Conservation (phyloP, 495 filamentous ascomycete genomes). For the Endocarpon pusillum region DNA sequence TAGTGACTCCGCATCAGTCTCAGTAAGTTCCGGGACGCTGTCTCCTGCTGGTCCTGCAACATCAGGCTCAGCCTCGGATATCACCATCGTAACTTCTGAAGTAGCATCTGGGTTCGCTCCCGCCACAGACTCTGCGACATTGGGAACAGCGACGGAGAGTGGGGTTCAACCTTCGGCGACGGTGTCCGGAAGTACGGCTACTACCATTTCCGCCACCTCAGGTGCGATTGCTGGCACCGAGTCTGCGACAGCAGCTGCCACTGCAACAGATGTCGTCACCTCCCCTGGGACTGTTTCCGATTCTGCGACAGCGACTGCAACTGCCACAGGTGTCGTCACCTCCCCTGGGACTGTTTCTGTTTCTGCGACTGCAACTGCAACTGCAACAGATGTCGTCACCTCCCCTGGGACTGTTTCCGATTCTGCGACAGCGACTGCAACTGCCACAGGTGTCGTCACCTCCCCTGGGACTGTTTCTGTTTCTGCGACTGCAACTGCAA, state of each 20-base stretch:
- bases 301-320: constrained; percentile 6
- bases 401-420: constrained; percentile 9
- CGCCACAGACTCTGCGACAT: constrained; percentile 1
- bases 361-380: constrained; percentile 6
- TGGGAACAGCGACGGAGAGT: constrained; percentile 5
- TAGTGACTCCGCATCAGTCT: background rate
- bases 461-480: constrained; percentile 5
- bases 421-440: constrained; percentile 5
- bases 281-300: constrained; percentile 4
- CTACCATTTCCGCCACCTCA: background rate
- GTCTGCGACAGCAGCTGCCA: constrained; percentile 5
- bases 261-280: constrained; percentile 2
- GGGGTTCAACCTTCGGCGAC: no score
- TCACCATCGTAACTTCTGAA: background rate
- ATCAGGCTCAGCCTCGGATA: background rate
- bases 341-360: constrained; percentile 6
- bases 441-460: constrained; percentile 3
- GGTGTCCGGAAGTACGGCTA: no score
- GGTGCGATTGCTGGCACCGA: constrained; percentile 6
- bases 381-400: constrained; percentile 4
- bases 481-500: constrained; percentile 2
- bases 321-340: constrained; percentile 4
- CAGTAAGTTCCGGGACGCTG: background rate
- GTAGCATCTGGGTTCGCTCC: background rate
- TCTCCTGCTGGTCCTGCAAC: background rate